A percentile compares a stretch with the other conserved stretches of the same genome.
phyloP scores from a whole-genome alignment of 495 filamentous ascomycete species.

The Penicillium coprophilum region DNA sequence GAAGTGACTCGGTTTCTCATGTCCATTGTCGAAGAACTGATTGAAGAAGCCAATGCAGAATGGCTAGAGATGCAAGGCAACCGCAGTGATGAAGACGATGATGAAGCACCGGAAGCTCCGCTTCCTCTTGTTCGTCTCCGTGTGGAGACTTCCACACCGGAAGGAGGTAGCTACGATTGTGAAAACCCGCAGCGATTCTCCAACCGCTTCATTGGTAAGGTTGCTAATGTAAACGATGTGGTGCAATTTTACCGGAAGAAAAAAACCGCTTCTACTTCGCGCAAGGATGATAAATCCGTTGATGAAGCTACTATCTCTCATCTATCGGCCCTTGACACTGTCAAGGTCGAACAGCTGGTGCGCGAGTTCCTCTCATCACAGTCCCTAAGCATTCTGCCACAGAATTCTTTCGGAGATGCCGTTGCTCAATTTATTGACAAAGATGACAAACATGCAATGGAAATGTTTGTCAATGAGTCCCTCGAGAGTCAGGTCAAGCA shows the following conservation, averaged over 20 bases:
- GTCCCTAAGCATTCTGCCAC: slow-evolving; percentile 83
- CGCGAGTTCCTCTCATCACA: slow-evolving; percentile 81
- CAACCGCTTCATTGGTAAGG: slow-evolving; percentile 83
- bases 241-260: slow-evolving; percentile 93
- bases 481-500: slow-evolving; percentile 74
- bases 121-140: slow-evolving; percentile 83
- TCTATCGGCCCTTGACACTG: slow-evolving; percentile 62
- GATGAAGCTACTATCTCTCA: slow-evolving; percentile 60
- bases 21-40: slow-evolving; percentile 76
- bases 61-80: slow-evolving; percentile 74
- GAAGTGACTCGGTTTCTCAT: slow-evolving; percentile 76
- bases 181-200: slow-evolving; percentile 98
- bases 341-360: slow-evolving; percentile 87
- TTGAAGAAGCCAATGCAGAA: slow-evolving; percentile 75
- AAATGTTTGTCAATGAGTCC: slow-evolving; percentile 81
- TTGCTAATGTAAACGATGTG: slow-evolving; percentile 92
- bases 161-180: slow-evolving; percentile 81
- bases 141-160: slow-evolving; percentile 86
- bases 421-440: slow-evolving; percentile 93
- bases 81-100: slow-evolving; percentile 47
- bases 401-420: slow-evolving; percentile 89
- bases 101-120: slow-evolving; percentile 59
- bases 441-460: slow-evolving; percentile 90
- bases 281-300: slow-evolving; percentile 46
- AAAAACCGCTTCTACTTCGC: slow-evolving; percentile 38